Conservation (phyloP, 306 rosid species). For the Canavalia gladiata region DNA sequence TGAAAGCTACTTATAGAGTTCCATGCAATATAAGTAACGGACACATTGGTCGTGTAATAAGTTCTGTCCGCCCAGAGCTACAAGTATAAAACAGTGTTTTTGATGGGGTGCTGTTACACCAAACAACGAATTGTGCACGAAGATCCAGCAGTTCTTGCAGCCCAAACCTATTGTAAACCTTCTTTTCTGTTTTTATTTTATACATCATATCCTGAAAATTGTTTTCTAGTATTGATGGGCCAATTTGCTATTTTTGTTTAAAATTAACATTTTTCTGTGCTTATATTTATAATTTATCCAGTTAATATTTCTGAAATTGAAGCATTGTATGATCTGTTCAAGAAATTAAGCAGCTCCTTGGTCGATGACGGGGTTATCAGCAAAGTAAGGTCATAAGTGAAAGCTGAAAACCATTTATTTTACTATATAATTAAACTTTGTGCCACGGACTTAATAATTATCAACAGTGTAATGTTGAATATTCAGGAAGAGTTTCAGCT, state of each 20-base stretch:
- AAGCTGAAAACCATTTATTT: not conserved
- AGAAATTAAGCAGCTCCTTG: constrained; percentile 63
- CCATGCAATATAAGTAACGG: constrained; percentile 2
- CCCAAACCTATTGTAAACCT: constrained; percentile 65
- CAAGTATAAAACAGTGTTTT: not conserved
- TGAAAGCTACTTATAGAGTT: not conserved
- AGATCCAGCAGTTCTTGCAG: constrained; percentile 57
- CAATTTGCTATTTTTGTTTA: not conserved
- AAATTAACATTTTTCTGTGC: not conserved
- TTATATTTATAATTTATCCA: constrained; percentile 22
- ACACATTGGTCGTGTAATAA: not conserved
- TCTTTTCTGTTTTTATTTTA: not conserved
- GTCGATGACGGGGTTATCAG: constrained; percentile 65
- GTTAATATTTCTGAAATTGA: constrained; percentile 58
- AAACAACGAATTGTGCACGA: constrained; percentile 51
- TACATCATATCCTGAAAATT: not conserved
- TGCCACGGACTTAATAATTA: constrained; percentile 1
- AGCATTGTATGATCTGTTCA: constrained; percentile 62
- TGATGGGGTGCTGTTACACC: constrained; percentile 56
- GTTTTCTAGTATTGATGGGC: not conserved
- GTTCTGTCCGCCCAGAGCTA: not conserved
- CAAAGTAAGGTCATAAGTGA: constrained; percentile 56
- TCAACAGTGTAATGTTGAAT: constrained; percentile 28
- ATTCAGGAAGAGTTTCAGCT: constrained; percentile 72
- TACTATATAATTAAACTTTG: not conserved